phyloP scores from a whole-genome alignment of 345 rosid genomes.

The Moricandia moricandioides region DNA sequence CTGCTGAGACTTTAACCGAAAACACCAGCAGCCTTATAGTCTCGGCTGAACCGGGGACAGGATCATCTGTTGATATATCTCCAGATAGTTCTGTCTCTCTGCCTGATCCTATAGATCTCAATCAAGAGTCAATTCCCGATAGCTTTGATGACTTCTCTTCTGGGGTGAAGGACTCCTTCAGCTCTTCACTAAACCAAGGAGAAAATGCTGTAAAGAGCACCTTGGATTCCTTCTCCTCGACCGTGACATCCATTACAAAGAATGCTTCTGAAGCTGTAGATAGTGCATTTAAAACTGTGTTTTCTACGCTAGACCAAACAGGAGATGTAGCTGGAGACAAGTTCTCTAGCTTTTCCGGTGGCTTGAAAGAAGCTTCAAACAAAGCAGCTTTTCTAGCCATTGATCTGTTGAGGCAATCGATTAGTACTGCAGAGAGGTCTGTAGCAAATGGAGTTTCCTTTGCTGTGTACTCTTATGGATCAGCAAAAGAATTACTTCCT shows the following conservation, averaged over 20 bases:
- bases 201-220: constrained; percentile 53
- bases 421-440: constrained; percentile 62
- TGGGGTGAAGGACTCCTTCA: constrained; percentile 46
- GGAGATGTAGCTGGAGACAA: constrained; percentile 52
- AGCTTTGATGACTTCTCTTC: constrained; percentile 53
- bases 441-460: constrained; percentile 62
- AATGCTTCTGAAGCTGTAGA: constrained; percentile 63
- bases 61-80: constrained; percentile 32
- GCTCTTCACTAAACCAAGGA: constrained; percentile 53
- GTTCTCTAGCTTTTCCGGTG: constrained; percentile 48
- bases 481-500: constrained; percentile 74
- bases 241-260: constrained; percentile 52
- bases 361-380: constrained; percentile 56
- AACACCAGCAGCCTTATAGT: constrained; percentile 36
- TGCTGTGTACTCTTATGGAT: constrained; percentile 62
- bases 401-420: constrained; percentile 63
- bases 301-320: constrained; percentile 55
- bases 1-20: constrained; percentile 40
- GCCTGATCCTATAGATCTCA: constrained; percentile 39
- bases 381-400: constrained; percentile 51
- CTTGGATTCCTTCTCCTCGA: constrained; percentile 55
- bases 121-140: constrained; percentile 40
- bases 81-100: constrained; percentile 41
- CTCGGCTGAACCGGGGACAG: constrained; percentile 44
- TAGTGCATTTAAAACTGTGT: constrained; percentile 42